A percentile compares a stretch with the other conserved stretches of the same genome.
Conservation (phyloP, 1,139 yeast genomes). For the Magnusiomyces sp. region DNA sequence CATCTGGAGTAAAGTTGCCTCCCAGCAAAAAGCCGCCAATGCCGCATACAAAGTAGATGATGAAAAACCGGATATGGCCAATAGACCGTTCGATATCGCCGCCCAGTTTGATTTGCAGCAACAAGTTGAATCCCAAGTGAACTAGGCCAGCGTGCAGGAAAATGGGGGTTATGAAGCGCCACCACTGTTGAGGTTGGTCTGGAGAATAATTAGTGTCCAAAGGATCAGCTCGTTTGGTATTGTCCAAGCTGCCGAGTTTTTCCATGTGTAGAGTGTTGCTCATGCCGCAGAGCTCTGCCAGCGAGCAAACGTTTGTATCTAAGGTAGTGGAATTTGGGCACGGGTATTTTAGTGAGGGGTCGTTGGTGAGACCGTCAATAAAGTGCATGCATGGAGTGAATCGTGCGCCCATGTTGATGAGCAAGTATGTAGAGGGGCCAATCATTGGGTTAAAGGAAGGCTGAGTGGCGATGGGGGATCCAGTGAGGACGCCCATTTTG, state of each 20-base stretch:
- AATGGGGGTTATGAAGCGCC: constrained; percentile 61
- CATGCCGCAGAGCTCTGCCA: constrained; percentile 56
- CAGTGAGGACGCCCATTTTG: constrained; percentile 52
- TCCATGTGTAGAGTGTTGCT: constrained; percentile 40
- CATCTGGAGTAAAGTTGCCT: constrained; percentile 63
- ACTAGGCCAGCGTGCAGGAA: constrained; percentile 69
- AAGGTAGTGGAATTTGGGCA: constrained; percentile 60
- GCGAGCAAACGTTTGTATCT: constrained; percentile 48
- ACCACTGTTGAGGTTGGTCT: constrained; percentile 50
- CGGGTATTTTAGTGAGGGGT: constrained; percentile 42
- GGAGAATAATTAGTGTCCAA: constrained; percentile 25
- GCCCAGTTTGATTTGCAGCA: constrained; percentile 57
- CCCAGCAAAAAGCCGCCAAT: constrained; percentile 64
- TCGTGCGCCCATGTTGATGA: constrained; percentile 64
- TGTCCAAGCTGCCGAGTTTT: constrained; percentile 8
- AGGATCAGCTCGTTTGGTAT: constrained; percentile 13
- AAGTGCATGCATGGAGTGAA: constrained; percentile 65
- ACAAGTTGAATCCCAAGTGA: constrained; percentile 57
- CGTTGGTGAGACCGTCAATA: constrained; percentile 45
- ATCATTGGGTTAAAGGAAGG: constrained; percentile 75
- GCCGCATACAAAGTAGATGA: constrained; percentile 56
- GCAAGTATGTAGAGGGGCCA: constrained; percentile 65
- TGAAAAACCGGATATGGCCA: constrained; percentile 47
- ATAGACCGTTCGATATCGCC: constrained; percentile 51
- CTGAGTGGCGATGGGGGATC: constrained; percentile 58